A percentile compares a stretch with the other conserved stretches of the same genome.
phyloP scores from a whole-genome alignment of 176 grass and related monocot genomes.

The Oropetium thomaeum region DNA sequence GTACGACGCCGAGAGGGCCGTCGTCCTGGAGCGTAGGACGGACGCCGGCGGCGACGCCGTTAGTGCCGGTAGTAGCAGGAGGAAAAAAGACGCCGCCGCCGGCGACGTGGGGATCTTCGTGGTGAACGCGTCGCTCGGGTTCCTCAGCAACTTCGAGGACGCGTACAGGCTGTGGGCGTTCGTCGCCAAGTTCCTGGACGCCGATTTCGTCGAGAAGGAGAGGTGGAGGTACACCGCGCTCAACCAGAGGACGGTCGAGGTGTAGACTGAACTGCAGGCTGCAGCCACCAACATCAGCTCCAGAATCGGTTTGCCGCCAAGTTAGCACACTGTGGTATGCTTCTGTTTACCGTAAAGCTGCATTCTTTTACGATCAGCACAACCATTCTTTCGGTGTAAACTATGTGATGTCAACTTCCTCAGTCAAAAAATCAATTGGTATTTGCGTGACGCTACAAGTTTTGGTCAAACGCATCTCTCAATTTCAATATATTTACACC shows the following conservation, averaged over 20 bases:
- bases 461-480: neutral
- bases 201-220: constrained; percentile 93
- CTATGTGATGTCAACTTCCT: constrained; percentile 1
- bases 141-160: constrained; percentile 89
- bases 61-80: neutral
- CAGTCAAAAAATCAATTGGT: neutral
- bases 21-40: constrained; percentile 46
- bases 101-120: constrained; percentile 62
- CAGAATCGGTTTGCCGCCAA: no score
- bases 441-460: neutral
- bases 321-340: neutral
- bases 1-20: constrained; percentile 45
- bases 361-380: constrained; percentile 38
- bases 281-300: neutral
- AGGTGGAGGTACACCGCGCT: constrained; percentile 89
- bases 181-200: constrained; percentile 87
- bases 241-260: constrained; percentile 73
- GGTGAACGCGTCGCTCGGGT: constrained; percentile 79
- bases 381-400: constrained; percentile 4
- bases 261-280: constrained; percentile 17
- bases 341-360: constrained; percentile 23
- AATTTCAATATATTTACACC: no score
- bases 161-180: constrained; percentile 85
- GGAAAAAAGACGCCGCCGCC: constrained; percentile 25
- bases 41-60: neutral